Evolutionary conservation across 2,329 filamentous ascomycete species (phyloP).

Genomic region (Alternaria metachromatica): DNA sequence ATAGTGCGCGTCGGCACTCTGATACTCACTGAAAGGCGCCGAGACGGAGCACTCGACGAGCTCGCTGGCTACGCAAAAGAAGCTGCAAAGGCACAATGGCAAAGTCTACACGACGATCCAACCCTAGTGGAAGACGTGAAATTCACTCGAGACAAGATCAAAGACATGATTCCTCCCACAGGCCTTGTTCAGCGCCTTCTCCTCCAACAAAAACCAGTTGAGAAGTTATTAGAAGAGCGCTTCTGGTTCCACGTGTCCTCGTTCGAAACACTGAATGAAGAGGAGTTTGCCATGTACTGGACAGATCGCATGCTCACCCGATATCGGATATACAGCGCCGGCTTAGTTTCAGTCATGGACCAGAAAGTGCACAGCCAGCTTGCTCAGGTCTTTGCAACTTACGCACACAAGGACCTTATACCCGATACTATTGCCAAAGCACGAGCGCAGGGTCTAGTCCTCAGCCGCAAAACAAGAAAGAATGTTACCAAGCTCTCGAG

Average conservation of each 20-base stretch:
- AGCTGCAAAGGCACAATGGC: constrained; percentile 34
- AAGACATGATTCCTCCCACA: constrained; percentile 9
- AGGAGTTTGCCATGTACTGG: constrained; percentile 43
- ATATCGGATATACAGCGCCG: constrained; percentile 34
- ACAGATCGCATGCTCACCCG: constrained; percentile 37
- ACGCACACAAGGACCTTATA: constrained; percentile 43
- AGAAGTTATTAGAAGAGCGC: constrained; percentile 28
- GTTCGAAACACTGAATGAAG: constrained; percentile 39
- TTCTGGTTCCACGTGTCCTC: constrained; percentile 34
- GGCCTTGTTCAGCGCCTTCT: constrained; percentile 20
- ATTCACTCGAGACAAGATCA: constrained; percentile 29
- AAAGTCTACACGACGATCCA: constrained; percentile 22
- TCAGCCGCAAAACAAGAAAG: constrained; percentile 41
- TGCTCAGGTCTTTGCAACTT: constrained; percentile 36
- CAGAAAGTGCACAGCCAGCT: constrained; percentile 44
- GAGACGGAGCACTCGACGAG: constrained; percentile 10
- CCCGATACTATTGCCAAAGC: constrained; percentile 43
- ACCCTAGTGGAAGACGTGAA: constrained; percentile 25
- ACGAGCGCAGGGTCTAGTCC: constrained; percentile 35
- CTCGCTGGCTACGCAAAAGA: constrained; percentile 24
- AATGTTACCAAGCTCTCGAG: constrained; percentile 38
- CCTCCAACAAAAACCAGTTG: constrained; percentile 23
- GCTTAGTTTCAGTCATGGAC: constrained; percentile 32
- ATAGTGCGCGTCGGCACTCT: constrained; percentile 22
- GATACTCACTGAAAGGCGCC: constrained; percentile 24